These are phyloP conservation scores for Monosporascus sp. DNA, from an alignment of 2,329 filamentous ascomycete species.

Conservation along the genomic window DNA sequence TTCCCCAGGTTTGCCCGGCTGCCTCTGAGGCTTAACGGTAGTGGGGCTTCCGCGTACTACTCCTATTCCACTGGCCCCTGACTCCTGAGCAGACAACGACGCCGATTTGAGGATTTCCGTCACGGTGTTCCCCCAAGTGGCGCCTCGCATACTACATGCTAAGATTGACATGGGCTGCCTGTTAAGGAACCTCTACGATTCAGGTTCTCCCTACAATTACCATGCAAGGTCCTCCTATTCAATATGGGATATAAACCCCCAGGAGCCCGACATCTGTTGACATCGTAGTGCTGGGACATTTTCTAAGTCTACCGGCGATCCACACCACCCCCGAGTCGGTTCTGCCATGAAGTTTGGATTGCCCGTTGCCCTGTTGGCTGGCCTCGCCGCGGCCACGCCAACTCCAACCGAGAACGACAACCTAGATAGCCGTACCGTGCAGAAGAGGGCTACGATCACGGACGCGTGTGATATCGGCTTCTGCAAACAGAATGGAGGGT, in stretches of 20 bases:
- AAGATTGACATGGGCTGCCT: neutral
- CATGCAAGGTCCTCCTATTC: too few relatives aligned
- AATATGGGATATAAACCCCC: too few relatives aligned
- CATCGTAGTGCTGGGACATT: too few relatives aligned
- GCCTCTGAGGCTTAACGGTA: neutral
- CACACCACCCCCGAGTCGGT: too few relatives aligned
- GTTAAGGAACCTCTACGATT: too few relatives aligned
- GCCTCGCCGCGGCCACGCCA: constrained; percentile 25
- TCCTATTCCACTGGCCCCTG: neutral
- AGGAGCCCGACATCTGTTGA: too few relatives aligned
- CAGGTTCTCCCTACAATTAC: too few relatives aligned
- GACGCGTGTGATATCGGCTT: constrained; percentile 32
- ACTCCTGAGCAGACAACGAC: neutral
- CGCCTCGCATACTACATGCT: neutral
- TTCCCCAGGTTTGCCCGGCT: neutral
- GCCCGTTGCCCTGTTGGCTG: constrained; percentile 15
- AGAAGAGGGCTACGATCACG: constrained; percentile 31
- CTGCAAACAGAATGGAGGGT: constrained; percentile 27
- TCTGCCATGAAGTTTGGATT: constrained; percentile 7
- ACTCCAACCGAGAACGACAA: constrained; percentile 23
- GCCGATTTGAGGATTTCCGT: constrained; percentile 2
- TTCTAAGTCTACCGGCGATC: too few relatives aligned
- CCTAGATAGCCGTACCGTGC: constrained; percentile 20
- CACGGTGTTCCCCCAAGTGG: neutral
- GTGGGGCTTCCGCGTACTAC: neutral